Evolutionary conservation across 768 basidiomycete genomes (phyloP).

Genomic region (Boletus eberwhitei): DNA sequence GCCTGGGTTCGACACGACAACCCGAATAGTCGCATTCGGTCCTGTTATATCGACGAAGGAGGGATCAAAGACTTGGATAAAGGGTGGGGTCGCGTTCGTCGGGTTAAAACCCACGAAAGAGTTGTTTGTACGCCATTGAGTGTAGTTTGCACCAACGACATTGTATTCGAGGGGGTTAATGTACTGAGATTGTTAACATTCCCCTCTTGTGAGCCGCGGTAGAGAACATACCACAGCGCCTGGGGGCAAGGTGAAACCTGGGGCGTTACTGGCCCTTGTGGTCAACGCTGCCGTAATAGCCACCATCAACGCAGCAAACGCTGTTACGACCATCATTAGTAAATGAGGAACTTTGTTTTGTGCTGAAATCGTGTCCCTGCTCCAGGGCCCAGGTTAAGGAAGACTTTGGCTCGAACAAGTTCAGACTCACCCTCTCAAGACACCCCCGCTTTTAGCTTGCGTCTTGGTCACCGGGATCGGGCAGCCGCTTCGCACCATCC

Average conservation of each 20-base stretch:
- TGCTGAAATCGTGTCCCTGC: neutral
- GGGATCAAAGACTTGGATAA: constrained; percentile 55
- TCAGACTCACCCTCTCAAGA: neutral
- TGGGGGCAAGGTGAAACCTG: constrained; percentile 10
- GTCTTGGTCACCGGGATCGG: neutral
- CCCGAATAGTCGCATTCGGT: constrained; percentile 48
- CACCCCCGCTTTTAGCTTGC: neutral
- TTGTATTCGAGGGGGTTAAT: constrained; percentile 50
- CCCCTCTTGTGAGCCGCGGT: neutral
- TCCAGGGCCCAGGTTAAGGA: neutral
- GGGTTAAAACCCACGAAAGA: constrained; percentile 54
- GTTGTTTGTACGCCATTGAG: constrained; percentile 34
- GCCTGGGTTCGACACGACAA: constrained; percentile 56
- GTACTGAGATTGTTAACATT: constrained; percentile 33
- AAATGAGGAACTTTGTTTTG: neutral
- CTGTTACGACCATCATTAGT: constrained; percentile 1
- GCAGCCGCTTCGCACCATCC: neutral
- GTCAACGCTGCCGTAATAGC: neutral
- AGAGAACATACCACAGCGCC: constrained; percentile 19
- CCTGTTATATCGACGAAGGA: constrained; percentile 63
- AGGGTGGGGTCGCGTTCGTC: constrained; percentile 32
- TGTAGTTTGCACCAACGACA: constrained; percentile 45
- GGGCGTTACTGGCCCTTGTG: neutral
- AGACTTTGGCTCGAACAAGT: neutral
- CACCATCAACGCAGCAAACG: neutral